phyloP scores from a whole-genome alignment of 2,329 filamentous ascomycete genomes.

The Dactylellina leptospora region DNA sequence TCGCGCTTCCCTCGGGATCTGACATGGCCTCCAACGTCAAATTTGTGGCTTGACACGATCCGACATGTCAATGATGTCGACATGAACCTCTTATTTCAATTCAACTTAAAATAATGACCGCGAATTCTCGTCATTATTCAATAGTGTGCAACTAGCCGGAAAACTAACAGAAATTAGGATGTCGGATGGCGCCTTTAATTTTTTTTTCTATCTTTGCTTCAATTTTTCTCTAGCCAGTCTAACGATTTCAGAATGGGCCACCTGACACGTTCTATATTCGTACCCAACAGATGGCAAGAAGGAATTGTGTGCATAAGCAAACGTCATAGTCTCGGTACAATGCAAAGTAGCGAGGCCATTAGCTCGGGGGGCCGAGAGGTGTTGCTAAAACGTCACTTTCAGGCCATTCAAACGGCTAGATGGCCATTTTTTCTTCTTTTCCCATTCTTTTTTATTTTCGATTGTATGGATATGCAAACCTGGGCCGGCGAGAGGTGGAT shows the following conservation, averaged over 20 bases:
- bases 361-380: conserved; percentile 15
- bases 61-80: too few species aligned
- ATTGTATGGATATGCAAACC: background rate
- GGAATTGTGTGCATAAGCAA: conserved; percentile 52
- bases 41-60: too few species aligned
- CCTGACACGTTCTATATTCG: conserved; percentile 53
- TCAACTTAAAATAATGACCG: too few species aligned
- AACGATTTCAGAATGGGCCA: conserved; percentile 54
- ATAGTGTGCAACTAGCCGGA: background rate
- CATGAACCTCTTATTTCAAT: too few species aligned
- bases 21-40: too few species aligned
- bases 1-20: conserved; percentile 1
- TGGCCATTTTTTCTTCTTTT: background rate
- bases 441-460: too few species aligned
- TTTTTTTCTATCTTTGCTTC: background rate
- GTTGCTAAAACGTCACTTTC: conserved; percentile 40
- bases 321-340: conserved; percentile 51
- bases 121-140: conserved; percentile 41
- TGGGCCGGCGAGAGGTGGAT: conserved; percentile 4
- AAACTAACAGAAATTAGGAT: background rate
- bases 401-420: conserved; percentile 19
- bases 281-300: conserved; percentile 52
- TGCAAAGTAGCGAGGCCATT: conserved; percentile 21
- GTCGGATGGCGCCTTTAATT: conserved; percentile 3
- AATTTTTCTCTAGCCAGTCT: conserved; percentile 17